phyloP scores from a whole-genome alignment of 768 basidiomycete genomes.

The Roridomyces roridus region DNA sequence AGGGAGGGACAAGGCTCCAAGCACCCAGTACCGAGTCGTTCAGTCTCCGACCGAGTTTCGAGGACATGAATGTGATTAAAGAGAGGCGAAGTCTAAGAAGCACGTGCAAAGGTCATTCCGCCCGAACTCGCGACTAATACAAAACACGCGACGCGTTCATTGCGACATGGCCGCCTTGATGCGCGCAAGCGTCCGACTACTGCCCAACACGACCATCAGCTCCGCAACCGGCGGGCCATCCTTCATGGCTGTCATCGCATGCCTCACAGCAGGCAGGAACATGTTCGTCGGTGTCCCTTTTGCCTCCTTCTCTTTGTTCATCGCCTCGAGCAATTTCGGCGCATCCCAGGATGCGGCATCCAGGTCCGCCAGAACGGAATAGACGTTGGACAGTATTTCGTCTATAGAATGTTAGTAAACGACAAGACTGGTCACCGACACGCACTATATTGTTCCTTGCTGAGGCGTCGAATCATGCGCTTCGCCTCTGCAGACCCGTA shows the following conservation, averaged over 20 bases:
- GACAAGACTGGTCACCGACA: conserved; percentile 3
- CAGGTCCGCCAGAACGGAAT: conserved; percentile 33
- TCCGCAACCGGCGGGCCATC: conserved; percentile 57
- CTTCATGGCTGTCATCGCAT: conserved; percentile 85
- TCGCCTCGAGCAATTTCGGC: conserved; percentile 38
- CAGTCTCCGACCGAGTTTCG: conserved; percentile 38
- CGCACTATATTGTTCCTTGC: conserved; percentile 52
- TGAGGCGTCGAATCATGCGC: conserved; percentile 53
- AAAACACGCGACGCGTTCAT: no score
- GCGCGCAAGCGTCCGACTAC: conserved; percentile 45
- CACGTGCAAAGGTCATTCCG: no score
- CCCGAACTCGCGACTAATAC: no score
- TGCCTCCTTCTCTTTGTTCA: conserved; percentile 52
- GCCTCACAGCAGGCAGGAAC: conserved; percentile 77
- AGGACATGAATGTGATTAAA: not conserved
- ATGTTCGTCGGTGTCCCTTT: conserved; percentile 49
- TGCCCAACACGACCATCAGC: conserved; percentile 49
- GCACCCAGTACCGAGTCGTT: conserved; percentile 70
- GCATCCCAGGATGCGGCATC: conserved; percentile 45
- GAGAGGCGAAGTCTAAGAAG: no score
- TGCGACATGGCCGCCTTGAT: not conserved
- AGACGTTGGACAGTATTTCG: conserved; percentile 39
- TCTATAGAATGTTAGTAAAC: conserved; percentile 26
- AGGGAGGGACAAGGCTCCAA: conserved; percentile 63
- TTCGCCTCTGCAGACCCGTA: conserved; percentile 59